Evolutionary conservation across 2,329 filamentous ascomycete genomes (phyloP).

Genomic region (Colletotrichum ledebouriae): DNA sequence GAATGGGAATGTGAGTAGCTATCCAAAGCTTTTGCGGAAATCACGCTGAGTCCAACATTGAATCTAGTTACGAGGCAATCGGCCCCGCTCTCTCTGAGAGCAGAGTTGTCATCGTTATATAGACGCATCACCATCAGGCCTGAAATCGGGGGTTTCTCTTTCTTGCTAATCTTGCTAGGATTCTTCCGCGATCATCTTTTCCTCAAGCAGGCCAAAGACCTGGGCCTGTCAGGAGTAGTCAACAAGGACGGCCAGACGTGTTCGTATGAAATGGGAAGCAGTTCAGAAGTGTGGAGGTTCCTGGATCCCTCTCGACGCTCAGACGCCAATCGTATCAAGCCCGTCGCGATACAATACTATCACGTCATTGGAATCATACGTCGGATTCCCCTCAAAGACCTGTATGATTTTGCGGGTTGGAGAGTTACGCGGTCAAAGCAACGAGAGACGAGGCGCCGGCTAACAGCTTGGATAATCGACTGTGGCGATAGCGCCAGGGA

Average conservation of each 20-base stretch:
- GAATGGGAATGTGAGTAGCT: neutral
- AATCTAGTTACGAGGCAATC: neutral
- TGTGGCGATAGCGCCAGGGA: neutral
- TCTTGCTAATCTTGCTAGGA: neutral
- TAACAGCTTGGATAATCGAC: neutral
- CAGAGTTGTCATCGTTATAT: neutral
- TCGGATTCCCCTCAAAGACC: neutral
- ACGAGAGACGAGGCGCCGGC: neutral
- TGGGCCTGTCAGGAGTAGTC: neutral
- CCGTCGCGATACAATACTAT: neutral
- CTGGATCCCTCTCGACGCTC: neutral
- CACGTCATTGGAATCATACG: neutral
- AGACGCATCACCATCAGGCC: neutral
- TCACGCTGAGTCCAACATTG: neutral
- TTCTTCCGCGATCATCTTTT: neutral
- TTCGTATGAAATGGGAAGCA: neutral
- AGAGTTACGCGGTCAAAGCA: neutral
- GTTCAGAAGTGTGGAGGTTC: neutral
- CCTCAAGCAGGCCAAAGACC: neutral
- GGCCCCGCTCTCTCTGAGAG: neutral
- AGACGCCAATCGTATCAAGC: neutral
- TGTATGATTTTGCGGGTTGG: conserved; percentile 1
- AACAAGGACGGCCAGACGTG: neutral
- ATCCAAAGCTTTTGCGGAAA: no score
- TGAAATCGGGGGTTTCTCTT: neutral